Conservation (phyloP, 768 basidiomycete species). For the Russula sp. region DNA sequence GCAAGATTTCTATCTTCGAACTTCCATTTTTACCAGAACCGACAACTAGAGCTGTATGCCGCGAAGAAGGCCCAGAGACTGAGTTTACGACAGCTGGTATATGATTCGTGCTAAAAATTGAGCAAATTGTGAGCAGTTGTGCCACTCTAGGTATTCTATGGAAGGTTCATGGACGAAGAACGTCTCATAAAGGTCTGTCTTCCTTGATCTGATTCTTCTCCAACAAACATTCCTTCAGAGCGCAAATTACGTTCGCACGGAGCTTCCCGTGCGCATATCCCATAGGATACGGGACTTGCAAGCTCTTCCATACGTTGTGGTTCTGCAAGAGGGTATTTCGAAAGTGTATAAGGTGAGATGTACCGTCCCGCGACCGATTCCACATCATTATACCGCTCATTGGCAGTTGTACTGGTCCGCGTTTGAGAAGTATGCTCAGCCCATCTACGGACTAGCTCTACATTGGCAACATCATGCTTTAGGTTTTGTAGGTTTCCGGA, state of each 20-base stretch:
- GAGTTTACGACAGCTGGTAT: slow-evolving; percentile 76
- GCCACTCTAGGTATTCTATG: slow-evolving; percentile 67
- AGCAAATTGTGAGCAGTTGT: slow-evolving; percentile 13
- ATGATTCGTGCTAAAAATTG: slow-evolving; percentile 22
- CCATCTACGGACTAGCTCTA: background rate
- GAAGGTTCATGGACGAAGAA: slow-evolving; percentile 77
- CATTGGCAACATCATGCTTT: slow-evolving; percentile 20
- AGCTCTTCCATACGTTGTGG: slow-evolving; percentile 79
- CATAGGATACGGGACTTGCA: slow-evolving; percentile 87
- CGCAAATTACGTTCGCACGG: slow-evolving; percentile 87
- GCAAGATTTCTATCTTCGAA: slow-evolving; percentile 30
- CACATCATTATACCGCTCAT: slow-evolving; percentile 4
- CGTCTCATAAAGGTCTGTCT: slow-evolving; percentile 65
- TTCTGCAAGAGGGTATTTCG: slow-evolving; percentile 78
- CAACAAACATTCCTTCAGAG: slow-evolving; percentile 46
- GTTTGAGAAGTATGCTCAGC: slow-evolving; percentile 65
- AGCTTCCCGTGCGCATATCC: slow-evolving; percentile 83
- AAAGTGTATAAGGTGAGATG: slow-evolving; percentile 75
- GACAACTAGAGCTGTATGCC: slow-evolving; percentile 78
- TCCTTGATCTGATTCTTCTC: slow-evolving; percentile 6
- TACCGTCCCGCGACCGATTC: background rate
- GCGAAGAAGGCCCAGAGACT: slow-evolving; percentile 66
- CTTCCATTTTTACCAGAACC: slow-evolving; percentile 71
- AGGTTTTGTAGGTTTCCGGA: slow-evolving; percentile 60
- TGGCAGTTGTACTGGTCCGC: slow-evolving; percentile 79